Evolutionary conservation across 164 flowering plant genomes (phyloP).

Genomic region (Cinnamomum chago): DNA sequence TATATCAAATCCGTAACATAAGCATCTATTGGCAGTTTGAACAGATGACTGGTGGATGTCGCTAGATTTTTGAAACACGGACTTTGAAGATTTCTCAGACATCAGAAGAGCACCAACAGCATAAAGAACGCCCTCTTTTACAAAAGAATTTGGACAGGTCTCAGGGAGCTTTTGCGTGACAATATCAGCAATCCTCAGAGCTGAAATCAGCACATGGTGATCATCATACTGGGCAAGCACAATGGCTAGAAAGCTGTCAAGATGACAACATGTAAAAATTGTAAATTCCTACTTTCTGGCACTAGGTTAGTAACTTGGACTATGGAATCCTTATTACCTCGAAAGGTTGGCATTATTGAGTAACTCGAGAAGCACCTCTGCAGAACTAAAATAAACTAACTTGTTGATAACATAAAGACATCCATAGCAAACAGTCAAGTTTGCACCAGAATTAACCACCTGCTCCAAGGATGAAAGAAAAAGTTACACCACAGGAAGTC

Average conservation of each 20-base stretch:
- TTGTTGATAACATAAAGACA: slow-evolving; percentile 71
- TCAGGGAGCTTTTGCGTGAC: slow-evolving; percentile 57
- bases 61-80: slow-evolving; percentile 22
- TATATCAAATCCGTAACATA: slow-evolving; percentile 58
- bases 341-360: slow-evolving; percentile 60
- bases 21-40: slow-evolving; percentile 43
- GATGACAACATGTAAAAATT: background rate
- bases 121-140: slow-evolving; percentile 87
- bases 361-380: slow-evolving; percentile 57
- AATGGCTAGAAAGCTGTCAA: slow-evolving; percentile 80
- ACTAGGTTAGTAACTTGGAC: background rate
- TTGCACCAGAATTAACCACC: slow-evolving; percentile 79
- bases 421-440: slow-evolving; percentile 55
- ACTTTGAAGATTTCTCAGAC: slow-evolving; percentile 35
- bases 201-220: slow-evolving; percentile 59
- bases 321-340: slow-evolving; percentile 43
- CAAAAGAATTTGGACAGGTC: slow-evolving; percentile 49
- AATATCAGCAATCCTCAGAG: slow-evolving; percentile 56
- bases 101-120: slow-evolving; percentile 61
- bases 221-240: slow-evolving; percentile 63
- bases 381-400: slow-evolving; percentile 51
- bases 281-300: slow-evolving; percentile 9
- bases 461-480: slow-evolving; percentile 24
- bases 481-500: slow-evolving; percentile 1
- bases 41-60: slow-evolving; percentile 26